phyloP scores from a whole-genome alignment of 2,329 filamentous ascomycete genomes.

The Diaporthe nobilis region DNA sequence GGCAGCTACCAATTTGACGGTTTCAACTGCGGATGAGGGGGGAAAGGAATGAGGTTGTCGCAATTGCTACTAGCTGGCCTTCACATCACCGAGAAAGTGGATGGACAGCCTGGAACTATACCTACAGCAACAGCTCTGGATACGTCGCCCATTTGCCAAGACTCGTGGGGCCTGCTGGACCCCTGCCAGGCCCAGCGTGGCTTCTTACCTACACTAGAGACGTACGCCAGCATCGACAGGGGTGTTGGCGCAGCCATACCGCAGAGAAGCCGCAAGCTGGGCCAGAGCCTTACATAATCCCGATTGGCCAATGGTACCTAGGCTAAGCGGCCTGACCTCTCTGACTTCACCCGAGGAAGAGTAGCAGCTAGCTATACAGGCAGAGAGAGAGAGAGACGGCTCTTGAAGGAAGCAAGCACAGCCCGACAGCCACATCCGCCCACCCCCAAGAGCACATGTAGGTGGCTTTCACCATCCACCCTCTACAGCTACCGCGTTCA shows the following conservation, averaged over 20 bases:
- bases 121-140: slow-evolving; percentile 45
- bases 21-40: slow-evolving; percentile 32
- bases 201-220: slow-evolving; percentile 20
- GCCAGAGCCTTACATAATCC: slow-evolving; percentile 34
- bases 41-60: slow-evolving; percentile 15
- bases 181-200: slow-evolving; percentile 37
- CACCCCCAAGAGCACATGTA: neutral
- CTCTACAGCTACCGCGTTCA: neutral
- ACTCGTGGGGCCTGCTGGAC: slow-evolving; percentile 37
- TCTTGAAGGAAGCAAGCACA: slow-evolving; percentile 7
- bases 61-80: slow-evolving; percentile 28
- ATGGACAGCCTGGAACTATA: slow-evolving; percentile 34
- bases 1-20: slow-evolving; percentile 34
- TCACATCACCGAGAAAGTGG: slow-evolving; percentile 33
- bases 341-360: slow-evolving; percentile 34
- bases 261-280: neutral
- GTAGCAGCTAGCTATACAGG: slow-evolving; percentile 8
- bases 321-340: slow-evolving; percentile 34
- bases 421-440: neutral
- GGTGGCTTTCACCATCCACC: neutral
- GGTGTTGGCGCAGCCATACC: neutral
- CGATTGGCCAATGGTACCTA: slow-evolving; percentile 35
- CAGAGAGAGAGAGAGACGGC: neutral
- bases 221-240: slow-evolving; percentile 20
- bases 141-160: slow-evolving; percentile 55